These are phyloP conservation scores for Penicillium oxalicum DNA, from an alignment of 2,329 filamentous ascomycete genomes.

Conservation along the genomic window DNA sequence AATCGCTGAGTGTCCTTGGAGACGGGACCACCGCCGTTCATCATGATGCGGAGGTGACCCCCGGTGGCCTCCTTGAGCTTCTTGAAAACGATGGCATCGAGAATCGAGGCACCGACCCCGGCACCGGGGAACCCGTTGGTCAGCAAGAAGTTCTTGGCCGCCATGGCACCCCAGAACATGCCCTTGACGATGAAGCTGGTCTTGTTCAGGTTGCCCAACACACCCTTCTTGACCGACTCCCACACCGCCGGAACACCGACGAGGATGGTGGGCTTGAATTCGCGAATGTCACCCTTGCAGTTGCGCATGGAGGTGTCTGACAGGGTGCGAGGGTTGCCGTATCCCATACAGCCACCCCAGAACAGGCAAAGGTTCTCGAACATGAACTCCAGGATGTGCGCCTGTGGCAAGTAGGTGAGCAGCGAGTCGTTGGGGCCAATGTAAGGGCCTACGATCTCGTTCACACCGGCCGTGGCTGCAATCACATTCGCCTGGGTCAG, in stretches of 20 bases:
- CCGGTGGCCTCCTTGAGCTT: constrained; percentile 88
- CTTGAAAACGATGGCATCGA: constrained; percentile 83
- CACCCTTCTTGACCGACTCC: constrained; percentile 96
- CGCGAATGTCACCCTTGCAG: constrained; percentile 87
- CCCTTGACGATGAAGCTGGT: constrained; percentile 64
- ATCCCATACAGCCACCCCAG: constrained; percentile 87
- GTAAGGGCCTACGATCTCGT: constrained; percentile 68
- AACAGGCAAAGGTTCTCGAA: constrained; percentile 88
- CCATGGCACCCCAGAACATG: constrained; percentile 68
- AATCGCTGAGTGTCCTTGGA: constrained; percentile 83
- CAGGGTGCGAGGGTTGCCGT: constrained; percentile 83
- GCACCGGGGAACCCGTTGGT: constrained; percentile 45
- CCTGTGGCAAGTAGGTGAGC: constrained; percentile 85
- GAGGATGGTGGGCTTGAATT: constrained; percentile 81
- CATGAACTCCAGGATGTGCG: constrained; percentile 93
- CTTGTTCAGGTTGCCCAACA: constrained; percentile 69
- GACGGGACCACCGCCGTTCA: constrained; percentile 92
- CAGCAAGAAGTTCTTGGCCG: constrained; percentile 57
- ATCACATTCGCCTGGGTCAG: constrained; percentile 75
- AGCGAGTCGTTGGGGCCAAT: constrained; percentile 72
- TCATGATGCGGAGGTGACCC: constrained; percentile 76
- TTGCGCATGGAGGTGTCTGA: constrained; percentile 81
- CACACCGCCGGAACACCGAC: constrained; percentile 94
- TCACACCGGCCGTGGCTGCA: constrained; percentile 76
- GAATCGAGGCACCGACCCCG: constrained; percentile 52